phyloP scores from a whole-genome alignment of 129 eudicot species.

The sunflower (Helianthus annuus) region HanXRQr2.0-SUNRISE NC_035443.2:1404601-1405100 shows the following conservation, averaged over 20 bases:
- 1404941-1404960: not conserved
- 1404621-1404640: not conserved
- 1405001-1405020: not conserved
- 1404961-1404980: too few species aligned
- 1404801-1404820: conserved; percentile 27
- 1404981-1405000: not conserved
- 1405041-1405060: not conserved
- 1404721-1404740: not conserved
- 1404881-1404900: not conserved
- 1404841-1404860: conserved; percentile 15
- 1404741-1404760: not conserved
- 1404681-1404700: not conserved
- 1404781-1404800: not conserved
- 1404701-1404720: not conserved
- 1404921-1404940: not conserved
- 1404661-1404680: not conserved
- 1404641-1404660: not conserved
- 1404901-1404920: conserved; percentile 11
- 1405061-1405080: not conserved
- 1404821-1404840: conserved; percentile 19
- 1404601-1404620: too few species aligned
- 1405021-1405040: not conserved
- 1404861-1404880: conserved; percentile 25
- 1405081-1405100: not conserved
- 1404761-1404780: not conserved